A percentile compares a stretch with the other conserved stretches of the same genome.
These are phyloP conservation scores for Meredithiella fracta DNA, from an alignment of 2,329 filamentous ascomycete genomes.

Conservation along the genomic window DNA sequence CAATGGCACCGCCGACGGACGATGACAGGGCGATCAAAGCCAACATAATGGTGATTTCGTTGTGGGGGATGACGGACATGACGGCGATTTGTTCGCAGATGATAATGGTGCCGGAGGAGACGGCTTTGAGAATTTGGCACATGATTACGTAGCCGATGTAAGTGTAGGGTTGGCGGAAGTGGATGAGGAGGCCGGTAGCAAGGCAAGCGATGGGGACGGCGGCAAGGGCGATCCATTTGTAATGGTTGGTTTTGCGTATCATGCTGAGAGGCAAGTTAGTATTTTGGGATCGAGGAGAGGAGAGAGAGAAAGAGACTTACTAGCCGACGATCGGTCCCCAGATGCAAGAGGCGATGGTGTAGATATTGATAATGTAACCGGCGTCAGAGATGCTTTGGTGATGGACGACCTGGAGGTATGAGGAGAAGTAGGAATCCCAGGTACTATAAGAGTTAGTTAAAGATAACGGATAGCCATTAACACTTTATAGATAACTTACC, in stretches of 20 bases:
- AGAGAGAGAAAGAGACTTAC: background rate
- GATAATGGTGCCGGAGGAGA: constrained; percentile 42
- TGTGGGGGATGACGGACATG: constrained; percentile 43
- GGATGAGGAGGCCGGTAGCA: constrained; percentile 41
- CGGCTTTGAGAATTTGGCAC: constrained; percentile 45
- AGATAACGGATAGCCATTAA: constrained; percentile 14
- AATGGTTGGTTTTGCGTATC: constrained; percentile 20
- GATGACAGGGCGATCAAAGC: constrained; percentile 44
- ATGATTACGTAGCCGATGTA: constrained; percentile 38
- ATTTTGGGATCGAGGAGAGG: no score
- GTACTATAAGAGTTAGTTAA: constrained; percentile 14
- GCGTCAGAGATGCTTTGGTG: constrained; percentile 22
- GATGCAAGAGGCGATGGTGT: constrained; percentile 24
- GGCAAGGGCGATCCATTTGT: constrained; percentile 24
- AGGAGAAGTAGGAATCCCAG: constrained; percentile 26
- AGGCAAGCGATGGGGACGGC: constrained; percentile 38
- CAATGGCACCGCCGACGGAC: constrained; percentile 43
- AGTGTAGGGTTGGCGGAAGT: constrained; percentile 36
- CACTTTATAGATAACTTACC: constrained; percentile 24
- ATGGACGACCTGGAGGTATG: constrained; percentile 26
- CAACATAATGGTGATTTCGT: constrained; percentile 44
- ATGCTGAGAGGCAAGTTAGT: constrained; percentile 7
- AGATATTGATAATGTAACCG: constrained; percentile 26
- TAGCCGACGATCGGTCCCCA: constrained; percentile 20
- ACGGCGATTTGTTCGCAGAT: constrained; percentile 43